Evolutionary conservation across 257 asterid species (phyloP), one percentile per base, ranked within the genome.

Genomic region (Nemophila menziesii): DNA sequence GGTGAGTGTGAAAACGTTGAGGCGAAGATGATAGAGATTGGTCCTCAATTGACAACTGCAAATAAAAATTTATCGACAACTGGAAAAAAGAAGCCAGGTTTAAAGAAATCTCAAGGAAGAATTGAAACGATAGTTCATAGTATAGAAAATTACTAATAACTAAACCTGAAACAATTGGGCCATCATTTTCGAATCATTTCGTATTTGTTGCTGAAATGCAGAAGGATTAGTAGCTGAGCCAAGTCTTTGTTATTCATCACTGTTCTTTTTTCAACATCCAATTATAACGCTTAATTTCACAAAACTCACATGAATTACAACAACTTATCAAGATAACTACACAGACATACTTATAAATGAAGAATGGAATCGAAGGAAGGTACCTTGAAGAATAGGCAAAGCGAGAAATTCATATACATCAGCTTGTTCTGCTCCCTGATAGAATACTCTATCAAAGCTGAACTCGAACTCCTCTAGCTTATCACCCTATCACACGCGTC

Each of bases 221-320:
- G 93, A 63, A 33, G 98, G 94, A 48, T 89, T 74, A 46, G 66
- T 82, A 43, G 98, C 98, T 14, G 98, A 80, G 46, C 98, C 98
- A 63, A n/a, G n/a, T n/a, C n/a, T n/a, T n/a, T n/a, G n/a, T n/a
- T n/a, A n/a, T n/a, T n/a, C n/a, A n/a, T n/a, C n/a, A n/a, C n/a
- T n/a, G n/a, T n/a, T n/a, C n/a, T n/a, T n/a, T n/a, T n/a, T n/a
- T n/a, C n/a, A n/a, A n/a, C n/a, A n/a, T n/a, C n/a, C n/a, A n/a
- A n/a, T n/a, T n/a, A n/a, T n/a, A n/a, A n/a, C n/a, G n/a, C n/a
- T n/a, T n/a, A n/a, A n/a, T n/a, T n/a, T n/a, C n/a, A n/a, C n/a
- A n/a, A n/a, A n/a, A n/a, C n/a, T n/a, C n/a, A n/a, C n/a, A n/a
- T n/a, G n/a, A n/a, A n/a, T n/a, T n/a, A n/a, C n/a, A n/a, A n/a